Evolutionary conservation across 176 grass and related monocot genomes (phyloP).

Genomic region (Pontederia crassipes): DNA sequence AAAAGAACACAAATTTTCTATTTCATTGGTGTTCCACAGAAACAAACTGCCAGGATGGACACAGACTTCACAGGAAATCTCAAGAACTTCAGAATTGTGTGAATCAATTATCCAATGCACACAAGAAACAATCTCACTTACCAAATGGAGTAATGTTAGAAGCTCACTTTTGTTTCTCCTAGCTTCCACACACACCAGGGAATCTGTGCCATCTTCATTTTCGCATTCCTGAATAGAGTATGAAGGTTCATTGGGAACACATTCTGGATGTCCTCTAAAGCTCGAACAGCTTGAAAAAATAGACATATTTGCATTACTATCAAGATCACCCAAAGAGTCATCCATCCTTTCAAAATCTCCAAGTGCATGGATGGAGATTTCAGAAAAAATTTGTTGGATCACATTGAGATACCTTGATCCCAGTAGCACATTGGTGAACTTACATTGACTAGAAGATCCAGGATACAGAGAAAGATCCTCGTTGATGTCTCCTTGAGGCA

Average conservation of each 20-base stretch:
- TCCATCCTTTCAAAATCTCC: slow-evolving; percentile 17
- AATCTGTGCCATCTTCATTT: neutral
- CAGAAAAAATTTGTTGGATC: slow-evolving; percentile 49
- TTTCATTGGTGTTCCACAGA: too few relatives aligned
- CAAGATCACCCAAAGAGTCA: slow-evolving; percentile 9
- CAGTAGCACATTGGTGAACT: slow-evolving; percentile 32
- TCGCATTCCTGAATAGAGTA: slow-evolving; percentile 21
- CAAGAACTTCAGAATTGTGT: neutral
- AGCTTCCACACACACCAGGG: slow-evolving; percentile 13
- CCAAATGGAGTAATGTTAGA: slow-evolving; percentile 44
- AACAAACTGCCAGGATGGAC: too few relatives aligned
- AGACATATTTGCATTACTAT: slow-evolving; percentile 17
- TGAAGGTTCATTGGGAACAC: slow-evolving; percentile 17
- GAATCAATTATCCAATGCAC: neutral
- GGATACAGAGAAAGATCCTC: slow-evolving; percentile 4
- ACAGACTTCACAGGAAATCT: neutral
- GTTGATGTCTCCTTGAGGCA: neutral
- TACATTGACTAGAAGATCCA: slow-evolving; percentile 16
- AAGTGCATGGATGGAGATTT: slow-evolving; percentile 30
- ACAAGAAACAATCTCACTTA: neutral
- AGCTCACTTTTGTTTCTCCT: slow-evolving; percentile 37
- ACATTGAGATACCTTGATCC: slow-evolving; percentile 48
- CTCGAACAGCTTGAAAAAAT: slow-evolving; percentile 32
- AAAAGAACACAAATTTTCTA: too few relatives aligned
- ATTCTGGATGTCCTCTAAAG: slow-evolving; percentile 10